Base-by-base conservation (phyloP, 2,329 filamentous ascomycete species). In the Lasiodiplodia sp. region DNA sequence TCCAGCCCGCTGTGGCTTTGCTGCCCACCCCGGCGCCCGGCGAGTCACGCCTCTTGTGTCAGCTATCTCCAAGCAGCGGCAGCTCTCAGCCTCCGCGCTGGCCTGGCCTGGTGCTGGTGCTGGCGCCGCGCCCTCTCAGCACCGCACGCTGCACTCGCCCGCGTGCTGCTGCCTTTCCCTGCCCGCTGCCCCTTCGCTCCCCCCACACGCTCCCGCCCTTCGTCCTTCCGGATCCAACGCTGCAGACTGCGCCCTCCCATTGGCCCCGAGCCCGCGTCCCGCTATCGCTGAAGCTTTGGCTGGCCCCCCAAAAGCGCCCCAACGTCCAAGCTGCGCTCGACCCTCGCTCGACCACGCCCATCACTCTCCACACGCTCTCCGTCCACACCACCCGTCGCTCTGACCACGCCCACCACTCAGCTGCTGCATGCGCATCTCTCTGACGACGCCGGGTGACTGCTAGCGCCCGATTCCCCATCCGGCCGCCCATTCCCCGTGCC, bases 211-310 rank as follows among this genome's bases (percentile, higher is more conserved):
- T 67, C 64, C 51, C 64, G 58, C 58, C 58, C 58, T 60, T 55
- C 31, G 49, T 58, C 65, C 64, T 49, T 58, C 65, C 65, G 34
- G 37, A 47, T 67, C 53, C 65, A 67, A 51, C 52, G 64, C 52
- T 44, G 51, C 60, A 34, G 31, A 34, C 28, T 25, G 28, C 60
- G 40, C 60, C 10, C 53, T 53, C 53, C 25, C 65, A 67, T 67
- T 67, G 65, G 65, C 52, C 34, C 23, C 11, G 7, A 25, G 37
- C 37, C 16, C 52, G 37, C 38, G 60, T 67, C 65, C 52, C 52
- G 65, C 65, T 67, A 67, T 67, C 65, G 38, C 64, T 56, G 64
- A 47, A 66, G 52, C 64, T 57, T 57, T 53, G 51, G 62, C 62
- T 65, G 62, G 47, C 62, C 62, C 49, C 21, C 52, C 63, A 64